phyloP scores from a whole-genome alignment of 805 yeast genomes.

The Lipomyces orientalis region DNA sequence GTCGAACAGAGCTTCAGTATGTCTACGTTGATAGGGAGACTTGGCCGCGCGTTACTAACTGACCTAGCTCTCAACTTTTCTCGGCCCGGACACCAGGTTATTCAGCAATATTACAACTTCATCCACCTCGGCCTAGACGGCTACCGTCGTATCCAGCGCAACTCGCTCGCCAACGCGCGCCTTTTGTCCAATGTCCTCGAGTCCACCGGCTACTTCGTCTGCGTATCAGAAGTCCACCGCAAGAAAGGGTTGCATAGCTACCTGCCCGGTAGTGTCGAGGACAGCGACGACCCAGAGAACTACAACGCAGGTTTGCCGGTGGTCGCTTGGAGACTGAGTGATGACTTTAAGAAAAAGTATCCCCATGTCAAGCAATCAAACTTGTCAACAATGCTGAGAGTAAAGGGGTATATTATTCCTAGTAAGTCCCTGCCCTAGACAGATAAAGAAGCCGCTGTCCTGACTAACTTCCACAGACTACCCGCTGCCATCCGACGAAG shows the following conservation, averaged over 20 bases:
- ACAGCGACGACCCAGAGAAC: slow-evolving; percentile 41
- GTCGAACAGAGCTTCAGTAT: slow-evolving; percentile 76
- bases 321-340: slow-evolving; percentile 79
- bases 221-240: slow-evolving; percentile 79
- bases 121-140: slow-evolving; percentile 74
- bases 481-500: slow-evolving; percentile 69
- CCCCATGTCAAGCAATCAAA: slow-evolving; percentile 85
- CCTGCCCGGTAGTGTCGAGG: slow-evolving; percentile 35
- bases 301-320: slow-evolving; percentile 85
- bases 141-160: slow-evolving; percentile 64
- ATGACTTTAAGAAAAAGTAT: slow-evolving; percentile 59
- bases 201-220: slow-evolving; percentile 67
- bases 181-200: slow-evolving; percentile 64
- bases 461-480: slow-evolving; percentile 65
- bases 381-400: slow-evolving; percentile 72
- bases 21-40: background rate
- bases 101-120: slow-evolving; percentile 85
- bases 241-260: slow-evolving; percentile 49
- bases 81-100: slow-evolving; percentile 89
- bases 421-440: slow-evolving; percentile 11
- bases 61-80: slow-evolving; percentile 70
- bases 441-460: background rate
- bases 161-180: slow-evolving; percentile 75
- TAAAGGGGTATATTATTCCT: slow-evolving; percentile 76
- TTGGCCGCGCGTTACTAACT: background rate